Evolutionary conservation across 176 grass and related monocot species (phyloP).

Genomic region (Eleusine indica): DNA sequence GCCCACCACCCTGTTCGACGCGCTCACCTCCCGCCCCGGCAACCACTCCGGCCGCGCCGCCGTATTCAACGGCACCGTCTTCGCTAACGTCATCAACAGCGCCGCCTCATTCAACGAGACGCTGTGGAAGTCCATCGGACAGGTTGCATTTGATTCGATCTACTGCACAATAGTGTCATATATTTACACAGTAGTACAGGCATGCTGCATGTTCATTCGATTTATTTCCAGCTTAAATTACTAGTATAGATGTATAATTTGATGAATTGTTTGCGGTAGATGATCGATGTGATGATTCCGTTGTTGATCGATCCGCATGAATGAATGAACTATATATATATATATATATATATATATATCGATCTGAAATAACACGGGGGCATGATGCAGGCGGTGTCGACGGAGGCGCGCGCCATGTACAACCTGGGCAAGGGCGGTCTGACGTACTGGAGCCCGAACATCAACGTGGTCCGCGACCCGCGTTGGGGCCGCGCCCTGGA

Average conservation of each 20-base stretch:
- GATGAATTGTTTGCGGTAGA: no score
- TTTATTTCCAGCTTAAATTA: no score
- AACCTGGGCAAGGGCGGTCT: conserved; percentile 48
- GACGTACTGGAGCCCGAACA: conserved; percentile 59
- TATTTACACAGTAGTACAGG: no score
- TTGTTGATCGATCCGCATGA: no score
- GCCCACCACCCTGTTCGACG: conserved; percentile 24
- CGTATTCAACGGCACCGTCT: conserved; percentile 47
- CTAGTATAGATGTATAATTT: no score
- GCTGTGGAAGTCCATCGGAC: conserved; percentile 50
- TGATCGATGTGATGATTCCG: no score
- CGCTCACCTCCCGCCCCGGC: not conserved
- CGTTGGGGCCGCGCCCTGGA: conserved; percentile 85
- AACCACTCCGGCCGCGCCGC: conserved; percentile 38
- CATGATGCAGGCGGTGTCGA: conserved; percentile 36
- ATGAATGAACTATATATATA: not conserved
- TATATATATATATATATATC: no score
- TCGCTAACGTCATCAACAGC: conserved; percentile 49
- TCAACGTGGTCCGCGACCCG: conserved; percentile 59
- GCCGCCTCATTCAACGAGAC: conserved; percentile 55
- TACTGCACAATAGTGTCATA: no score
- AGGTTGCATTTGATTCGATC: not conserved
- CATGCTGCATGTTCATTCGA: no score
- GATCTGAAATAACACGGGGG: not conserved
- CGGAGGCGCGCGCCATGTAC: conserved; percentile 60